Conservation (phyloP, 2,329 filamentous ascomycete species). For the Tolypocladium tropicale region DNA sequence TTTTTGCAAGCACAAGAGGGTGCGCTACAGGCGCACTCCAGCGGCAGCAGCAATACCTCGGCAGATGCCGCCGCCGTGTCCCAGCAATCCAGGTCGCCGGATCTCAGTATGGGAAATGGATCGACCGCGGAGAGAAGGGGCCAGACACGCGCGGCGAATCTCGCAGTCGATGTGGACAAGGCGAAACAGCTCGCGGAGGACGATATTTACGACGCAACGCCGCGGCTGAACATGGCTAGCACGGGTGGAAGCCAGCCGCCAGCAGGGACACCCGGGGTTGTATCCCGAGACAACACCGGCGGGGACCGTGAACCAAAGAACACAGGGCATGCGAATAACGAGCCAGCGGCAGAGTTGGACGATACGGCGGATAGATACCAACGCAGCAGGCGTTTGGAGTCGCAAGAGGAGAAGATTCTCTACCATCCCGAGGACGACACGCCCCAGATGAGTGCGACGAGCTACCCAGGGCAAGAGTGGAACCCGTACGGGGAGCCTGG, state of each 20-base stretch:
- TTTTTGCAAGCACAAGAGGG: background rate
- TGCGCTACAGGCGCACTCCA: background rate
- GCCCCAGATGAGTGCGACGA: conserved; percentile 54
- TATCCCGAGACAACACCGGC: conserved; percentile 1
- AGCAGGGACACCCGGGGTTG: background rate
- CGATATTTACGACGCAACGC: conserved; percentile 24
- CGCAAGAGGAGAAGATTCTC: conserved; percentile 46
- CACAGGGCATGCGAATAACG: conserved; percentile 2
- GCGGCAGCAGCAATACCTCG: background rate
- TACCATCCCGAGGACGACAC: conserved; percentile 24
- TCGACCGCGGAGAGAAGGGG: background rate
- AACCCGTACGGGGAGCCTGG: conserved; percentile 38
- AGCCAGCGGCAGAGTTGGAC: conserved; percentile 24
- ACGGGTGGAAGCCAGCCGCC: background rate
- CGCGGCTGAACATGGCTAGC: conserved; percentile 8
- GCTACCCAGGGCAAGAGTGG: conserved; percentile 64
- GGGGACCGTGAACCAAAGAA: background rate
- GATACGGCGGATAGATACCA: conserved; percentile 33
- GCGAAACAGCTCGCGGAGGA: conserved; percentile 13
- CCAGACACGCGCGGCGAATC: background rate
- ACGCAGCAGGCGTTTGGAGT: conserved; percentile 30
- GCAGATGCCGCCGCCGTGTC: background rate
- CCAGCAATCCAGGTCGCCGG: conserved; percentile 1
- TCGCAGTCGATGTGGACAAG: conserved; percentile 3
- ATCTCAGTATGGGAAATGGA: background rate